Percentiles rank a stretch among this genome's conserved stretches.
phyloP scores from a whole-genome alignment of 1,284 basidiomycete genomes.

The Leccinum fallax region DNA sequence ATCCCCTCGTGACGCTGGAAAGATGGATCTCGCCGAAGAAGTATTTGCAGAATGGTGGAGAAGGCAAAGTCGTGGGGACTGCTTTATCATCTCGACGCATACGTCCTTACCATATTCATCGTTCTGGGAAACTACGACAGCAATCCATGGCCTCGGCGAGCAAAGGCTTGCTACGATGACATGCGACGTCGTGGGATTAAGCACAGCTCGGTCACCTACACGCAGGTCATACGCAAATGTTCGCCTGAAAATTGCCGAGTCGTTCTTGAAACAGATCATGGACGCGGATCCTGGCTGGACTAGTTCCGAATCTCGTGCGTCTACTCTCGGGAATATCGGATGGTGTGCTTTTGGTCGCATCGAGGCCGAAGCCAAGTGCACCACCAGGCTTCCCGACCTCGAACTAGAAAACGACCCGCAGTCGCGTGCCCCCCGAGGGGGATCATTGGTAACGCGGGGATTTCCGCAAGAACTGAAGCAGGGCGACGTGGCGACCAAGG shows the following conservation, averaged over 20 bases:
- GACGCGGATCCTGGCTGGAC: conserved; percentile 43
- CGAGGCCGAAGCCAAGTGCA: conserved; percentile 18
- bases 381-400: conserved; percentile 44
- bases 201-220: conserved; percentile 75
- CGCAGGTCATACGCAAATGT: conserved; percentile 63
- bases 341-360: conserved; percentile 34
- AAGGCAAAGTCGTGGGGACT: conserved; percentile 39
- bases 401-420: conserved; percentile 47
- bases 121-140: conserved; percentile 66
- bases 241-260: conserved; percentile 56
- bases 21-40: conserved; percentile 67
- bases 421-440: conserved; percentile 45
- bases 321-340: conserved; percentile 46
- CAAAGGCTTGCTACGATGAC: conserved; percentile 72
- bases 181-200: conserved; percentile 72
- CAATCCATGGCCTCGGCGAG: conserved; percentile 53
- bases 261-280: conserved; percentile 59
- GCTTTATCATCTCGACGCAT: conserved; percentile 52
- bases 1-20: conserved; percentile 78
- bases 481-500: conserved; percentile 81
- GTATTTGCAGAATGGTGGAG: conserved; percentile 72
- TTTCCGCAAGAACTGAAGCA: conserved; percentile 68
- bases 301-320: conserved; percentile 39
- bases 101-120: conserved; percentile 84
- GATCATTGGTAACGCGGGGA: conserved; percentile 77